Base-by-base conservation (phyloP, 805 yeast species). In the Wickerhamiella shivajii region DNA sequence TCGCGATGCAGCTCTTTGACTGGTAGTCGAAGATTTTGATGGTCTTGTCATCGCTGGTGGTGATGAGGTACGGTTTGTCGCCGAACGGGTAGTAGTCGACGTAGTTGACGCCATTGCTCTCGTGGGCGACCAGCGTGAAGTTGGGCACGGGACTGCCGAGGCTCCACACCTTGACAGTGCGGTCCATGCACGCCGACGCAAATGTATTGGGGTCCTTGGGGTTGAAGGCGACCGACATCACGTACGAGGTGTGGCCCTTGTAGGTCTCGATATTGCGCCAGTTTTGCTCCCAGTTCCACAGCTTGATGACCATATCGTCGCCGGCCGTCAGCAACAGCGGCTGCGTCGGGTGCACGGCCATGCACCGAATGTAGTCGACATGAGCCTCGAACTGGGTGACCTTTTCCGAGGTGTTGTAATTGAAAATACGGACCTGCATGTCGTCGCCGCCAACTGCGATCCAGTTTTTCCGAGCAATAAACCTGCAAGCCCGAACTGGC, bases 201-300 rank as follows among this genome's bases (percentile, higher is more conserved):
- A 90, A 90, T 24, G 96, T 87, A 60, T 78, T 84, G 44, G 94
- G 83, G 58, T 90, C 98, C 60, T 87, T 90, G 38, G 98, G 97
- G 60, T 90, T 90, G 65, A 90, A 81, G 29, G 90, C 84, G 34
- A 90, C 71, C 35, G 83, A 73, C 94, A 90, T 84, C 34, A 90
- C 85, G 56, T 78, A 90, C 58, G 90, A 95, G 55, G 74, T 81
- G 57, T 90, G 98, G 39, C 98, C 97, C 58, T 81, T 94, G 54
- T 79, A 90, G 23, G 76, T 71, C 56, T 81, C 96, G 55, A 81
- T 90, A 44, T 77, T 60, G 46, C 71, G 71, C 98, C 98, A 90
- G 51, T 70, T 71, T 51, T 74, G 72, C 37, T 90, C 98, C 98
- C 98, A 90, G 57, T 90, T 85, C 97, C 97, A 90, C 52, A 85